phyloP scores from a whole-genome alignment of 139 green algal species.

The Deuterostichococcus epilithicus region DNA sequence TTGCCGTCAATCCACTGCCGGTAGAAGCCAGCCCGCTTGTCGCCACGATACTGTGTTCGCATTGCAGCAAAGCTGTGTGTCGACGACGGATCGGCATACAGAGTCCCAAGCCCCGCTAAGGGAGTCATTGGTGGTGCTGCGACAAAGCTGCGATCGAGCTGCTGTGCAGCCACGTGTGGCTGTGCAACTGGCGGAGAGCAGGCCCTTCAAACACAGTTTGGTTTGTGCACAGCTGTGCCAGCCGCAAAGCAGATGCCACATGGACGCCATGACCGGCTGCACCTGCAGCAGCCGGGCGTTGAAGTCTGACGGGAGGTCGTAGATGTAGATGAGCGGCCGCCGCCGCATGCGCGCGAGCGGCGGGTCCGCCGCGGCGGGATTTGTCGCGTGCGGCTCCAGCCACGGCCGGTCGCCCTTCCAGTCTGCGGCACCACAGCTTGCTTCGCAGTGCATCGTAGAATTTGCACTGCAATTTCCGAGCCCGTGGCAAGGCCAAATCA shows the following conservation, averaged over 20 bases:
- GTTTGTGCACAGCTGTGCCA: too few relatives aligned
- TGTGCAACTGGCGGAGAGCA: too few relatives aligned
- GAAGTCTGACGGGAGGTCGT: constrained; percentile 46
- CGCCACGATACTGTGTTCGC: background rate
- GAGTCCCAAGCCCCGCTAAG: too few relatives aligned
- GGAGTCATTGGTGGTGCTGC: too few relatives aligned
- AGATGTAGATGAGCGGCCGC: constrained; percentile 41
- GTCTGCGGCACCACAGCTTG: background rate
- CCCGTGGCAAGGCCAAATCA: too few relatives aligned
- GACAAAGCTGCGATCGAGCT: too few relatives aligned
- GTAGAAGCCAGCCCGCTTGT: constrained; percentile 22
- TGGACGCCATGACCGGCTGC: constrained; percentile 23
- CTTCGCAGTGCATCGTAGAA: too few relatives aligned
- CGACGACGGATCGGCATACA: too few relatives aligned
- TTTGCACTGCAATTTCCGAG: too few relatives aligned
- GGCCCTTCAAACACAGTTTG: too few relatives aligned
- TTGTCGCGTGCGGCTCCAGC: constrained; percentile 12
- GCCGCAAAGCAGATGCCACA: too few relatives aligned
- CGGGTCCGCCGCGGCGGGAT: constrained; percentile 8
- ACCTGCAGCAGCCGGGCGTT: constrained; percentile 58
- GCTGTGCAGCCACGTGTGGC: too few relatives aligned
- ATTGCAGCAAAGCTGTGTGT: background rate
- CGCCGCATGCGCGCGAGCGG: background rate
- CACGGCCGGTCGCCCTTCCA: constrained; percentile 7
- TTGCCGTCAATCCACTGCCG: constrained; percentile 12